phyloP scores from a whole-genome alignment of 2,329 filamentous ascomycete genomes.

The Colletotrichum lentis region DNA sequence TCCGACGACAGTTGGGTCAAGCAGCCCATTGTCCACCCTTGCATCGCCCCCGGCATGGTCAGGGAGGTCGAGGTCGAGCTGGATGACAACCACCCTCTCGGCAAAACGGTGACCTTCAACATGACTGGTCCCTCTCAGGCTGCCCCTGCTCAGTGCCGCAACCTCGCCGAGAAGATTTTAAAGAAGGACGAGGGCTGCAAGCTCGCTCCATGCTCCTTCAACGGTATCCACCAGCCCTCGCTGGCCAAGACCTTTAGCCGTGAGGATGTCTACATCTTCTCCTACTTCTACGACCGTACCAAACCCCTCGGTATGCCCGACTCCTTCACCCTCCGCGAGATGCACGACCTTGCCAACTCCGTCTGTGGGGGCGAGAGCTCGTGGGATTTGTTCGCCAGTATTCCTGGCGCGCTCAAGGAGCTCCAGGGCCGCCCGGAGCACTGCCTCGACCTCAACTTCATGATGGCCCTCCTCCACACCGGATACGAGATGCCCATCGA shows the following conservation, averaged over 20 bases:
- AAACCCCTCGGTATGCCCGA: constrained; percentile 97
- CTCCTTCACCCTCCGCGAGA: constrained; percentile 89
- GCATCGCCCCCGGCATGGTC: constrained; percentile 81
- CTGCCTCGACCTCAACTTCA: constrained; percentile 96
- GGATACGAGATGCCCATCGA: constrained; percentile 98
- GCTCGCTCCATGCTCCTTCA: constrained; percentile 95
- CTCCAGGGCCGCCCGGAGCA: constrained; percentile 84
- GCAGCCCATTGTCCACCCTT: constrained; percentile 80
- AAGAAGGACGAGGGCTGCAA: constrained; percentile 84
- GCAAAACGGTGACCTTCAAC: constrained; percentile 72
- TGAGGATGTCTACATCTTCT: constrained; percentile 96
- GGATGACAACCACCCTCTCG: constrained; percentile 70
- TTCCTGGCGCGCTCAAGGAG: constrained; percentile 82
- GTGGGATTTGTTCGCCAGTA: constrained; percentile 82
- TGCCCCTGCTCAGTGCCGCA: constrained; percentile 86
- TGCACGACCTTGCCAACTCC: constrained; percentile 82
- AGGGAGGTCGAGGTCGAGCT: constrained; percentile 78
- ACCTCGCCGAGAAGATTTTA: constrained; percentile 87
- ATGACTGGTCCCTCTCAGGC: constrained; percentile 84
- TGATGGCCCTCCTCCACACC: constrained; percentile 89
- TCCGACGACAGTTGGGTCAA: constrained; percentile 72
- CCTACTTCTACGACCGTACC: constrained; percentile 97
- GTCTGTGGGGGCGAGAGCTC: constrained; percentile 81
- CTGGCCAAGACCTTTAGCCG: constrained; percentile 89
- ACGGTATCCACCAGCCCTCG: constrained; percentile 92